Conservation (phyloP, 208 protist genomes). For the Acanthamoeba castellanii region DNA sequence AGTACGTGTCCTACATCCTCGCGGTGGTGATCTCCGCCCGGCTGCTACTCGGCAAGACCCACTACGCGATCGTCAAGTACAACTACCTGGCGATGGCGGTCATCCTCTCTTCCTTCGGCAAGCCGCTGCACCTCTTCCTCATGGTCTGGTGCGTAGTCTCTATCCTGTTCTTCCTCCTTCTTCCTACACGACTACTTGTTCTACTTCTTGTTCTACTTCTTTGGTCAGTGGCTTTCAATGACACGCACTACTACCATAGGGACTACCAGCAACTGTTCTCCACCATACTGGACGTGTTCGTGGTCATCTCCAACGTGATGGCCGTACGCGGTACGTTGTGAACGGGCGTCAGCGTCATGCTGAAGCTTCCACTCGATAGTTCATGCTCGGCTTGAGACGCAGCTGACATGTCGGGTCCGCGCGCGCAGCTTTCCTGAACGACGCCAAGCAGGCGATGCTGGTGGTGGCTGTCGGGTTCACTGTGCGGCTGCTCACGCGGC, state of each 20-base stretch:
- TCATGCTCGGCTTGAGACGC: no score
- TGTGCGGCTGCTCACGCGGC: neutral
- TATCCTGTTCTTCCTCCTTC: neutral
- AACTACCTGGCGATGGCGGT: constrained; percentile 73
- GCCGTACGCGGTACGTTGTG: constrained; percentile 41
- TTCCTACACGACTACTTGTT: no score
- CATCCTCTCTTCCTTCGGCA: constrained; percentile 69
- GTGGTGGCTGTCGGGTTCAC: constrained; percentile 8
- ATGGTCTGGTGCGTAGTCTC: constrained; percentile 62
- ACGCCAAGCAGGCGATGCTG: constrained; percentile 8
- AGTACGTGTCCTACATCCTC: neutral
- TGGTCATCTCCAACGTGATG: constrained; percentile 49
- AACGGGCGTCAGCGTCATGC: neutral
- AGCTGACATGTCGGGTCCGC: neutral
- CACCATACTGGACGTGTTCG: constrained; percentile 39
- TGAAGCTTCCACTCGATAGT: neutral
- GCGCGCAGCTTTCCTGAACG: constrained; percentile 5
- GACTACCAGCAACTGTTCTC: constrained; percentile 24
- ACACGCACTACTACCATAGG: neutral
- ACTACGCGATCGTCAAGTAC: constrained; percentile 5
- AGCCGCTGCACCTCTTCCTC: constrained; percentile 67
- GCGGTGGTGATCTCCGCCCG: neutral
- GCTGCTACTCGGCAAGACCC: neutral
- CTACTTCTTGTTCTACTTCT: neutral
- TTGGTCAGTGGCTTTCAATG: no score